Evolutionary conservation across 129 eudicot genomes (phyloP).

Genomic region (Tagetes patula): DNA sequence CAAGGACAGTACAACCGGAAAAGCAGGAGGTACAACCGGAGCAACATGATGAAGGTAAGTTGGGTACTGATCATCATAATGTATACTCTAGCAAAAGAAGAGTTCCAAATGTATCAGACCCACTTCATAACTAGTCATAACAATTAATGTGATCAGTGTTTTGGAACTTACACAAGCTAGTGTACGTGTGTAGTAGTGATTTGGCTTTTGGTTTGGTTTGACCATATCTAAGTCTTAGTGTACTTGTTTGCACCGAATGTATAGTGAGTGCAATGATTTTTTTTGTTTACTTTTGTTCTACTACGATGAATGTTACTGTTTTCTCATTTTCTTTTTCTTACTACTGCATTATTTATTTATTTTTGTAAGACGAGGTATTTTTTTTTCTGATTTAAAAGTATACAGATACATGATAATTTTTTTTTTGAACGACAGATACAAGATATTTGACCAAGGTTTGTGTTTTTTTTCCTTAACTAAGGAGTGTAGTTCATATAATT

Average conservation of each 20-base stretch:
- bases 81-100: constrained; percentile 42
- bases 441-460: too few species aligned
- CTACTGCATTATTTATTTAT: too few species aligned
- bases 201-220: background rate
- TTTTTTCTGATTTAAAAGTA: too few species aligned
- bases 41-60: background rate
- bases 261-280: constrained; percentile 11
- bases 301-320: background rate
- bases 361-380: too few species aligned
- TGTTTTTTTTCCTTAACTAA: too few species aligned
- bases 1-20: constrained; percentile 1
- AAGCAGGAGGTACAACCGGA: constrained; percentile 22
- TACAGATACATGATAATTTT: too few species aligned
- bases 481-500: too few species aligned
- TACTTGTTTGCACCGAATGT: background rate
- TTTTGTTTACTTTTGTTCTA: background rate
- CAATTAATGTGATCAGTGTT: constrained; percentile 5
- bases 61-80: constrained; percentile 9
- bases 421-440: too few species aligned
- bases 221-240: constrained; percentile 21
- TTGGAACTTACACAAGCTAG: constrained; percentile 2
- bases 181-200: background rate
- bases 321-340: background rate
- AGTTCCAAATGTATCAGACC: constrained; percentile 54
- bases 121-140: constrained; percentile 37